A percentile compares a stretch with the other conserved stretches of the same genome.
Evolutionary conservation across 116 monocot species (phyloP).

Genomic region (Posidonia oceanica): DNA sequence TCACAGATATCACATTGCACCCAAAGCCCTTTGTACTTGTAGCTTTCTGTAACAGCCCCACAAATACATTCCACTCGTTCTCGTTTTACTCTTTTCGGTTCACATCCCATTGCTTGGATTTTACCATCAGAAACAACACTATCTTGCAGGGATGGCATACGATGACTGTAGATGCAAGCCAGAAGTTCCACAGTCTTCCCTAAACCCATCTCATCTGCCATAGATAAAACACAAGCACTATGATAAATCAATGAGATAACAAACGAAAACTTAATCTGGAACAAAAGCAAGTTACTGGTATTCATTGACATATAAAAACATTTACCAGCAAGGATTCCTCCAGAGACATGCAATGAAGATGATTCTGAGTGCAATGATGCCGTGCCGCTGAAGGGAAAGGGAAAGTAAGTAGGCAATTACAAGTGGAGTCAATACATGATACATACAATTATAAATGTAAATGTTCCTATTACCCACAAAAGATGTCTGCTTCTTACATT

Average conservation of each 20-base stretch:
- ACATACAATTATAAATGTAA: too few species aligned
- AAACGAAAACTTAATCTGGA: not conserved
- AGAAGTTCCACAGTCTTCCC: conserved; percentile 95
- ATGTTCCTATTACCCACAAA: too few species aligned
- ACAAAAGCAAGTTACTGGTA: not conserved
- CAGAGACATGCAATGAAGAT: conserved; percentile 44
- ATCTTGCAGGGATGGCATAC: conserved; percentile 20
- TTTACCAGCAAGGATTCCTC: conserved; percentile 90
- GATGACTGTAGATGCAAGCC: conserved; percentile 76
- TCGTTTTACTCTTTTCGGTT: conserved; percentile 55
- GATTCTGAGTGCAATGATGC: conserved; percentile 51
- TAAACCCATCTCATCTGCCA: conserved; percentile 96
- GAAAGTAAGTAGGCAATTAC: not conserved
- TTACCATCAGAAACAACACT: conserved; percentile 19
- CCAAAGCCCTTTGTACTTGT: conserved; percentile 76
- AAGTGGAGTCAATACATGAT: too few species aligned
- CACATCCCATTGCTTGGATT: conserved; percentile 9
- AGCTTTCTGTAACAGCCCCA: conserved; percentile 73
- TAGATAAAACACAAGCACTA: conserved; percentile 11
- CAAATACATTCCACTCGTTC: conserved; percentile 95
- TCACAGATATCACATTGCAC: conserved; percentile 98
- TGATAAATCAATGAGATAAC: conserved; percentile 9
- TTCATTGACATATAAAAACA: conserved; percentile 2
- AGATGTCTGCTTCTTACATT: too few species aligned
- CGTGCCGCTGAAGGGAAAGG: conserved; percentile 56